phyloP scores from a whole-genome alignment of 495 filamentous ascomycete genomes.

The Endocarpon pusillum region DNA sequence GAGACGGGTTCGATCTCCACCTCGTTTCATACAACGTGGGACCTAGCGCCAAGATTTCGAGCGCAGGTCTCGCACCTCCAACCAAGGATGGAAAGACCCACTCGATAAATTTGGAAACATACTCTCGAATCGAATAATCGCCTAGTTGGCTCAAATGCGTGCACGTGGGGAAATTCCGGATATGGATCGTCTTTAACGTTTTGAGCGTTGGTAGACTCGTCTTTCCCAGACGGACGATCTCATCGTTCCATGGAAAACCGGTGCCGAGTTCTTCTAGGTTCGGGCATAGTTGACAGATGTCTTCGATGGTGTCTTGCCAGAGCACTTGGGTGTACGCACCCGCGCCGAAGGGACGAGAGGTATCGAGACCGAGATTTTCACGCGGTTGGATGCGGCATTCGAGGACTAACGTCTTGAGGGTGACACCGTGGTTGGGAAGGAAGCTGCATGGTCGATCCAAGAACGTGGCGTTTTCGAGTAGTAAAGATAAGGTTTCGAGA shows the following conservation, averaged over 20 bases:
- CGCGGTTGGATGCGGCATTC: constrained; percentile 1
- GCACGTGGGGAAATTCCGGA: constrained; percentile 1
- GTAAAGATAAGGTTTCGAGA: neutral
- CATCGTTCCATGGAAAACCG: neutral
- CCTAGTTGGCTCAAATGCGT: neutral
- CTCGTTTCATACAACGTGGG: neutral
- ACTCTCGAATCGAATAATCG: neutral
- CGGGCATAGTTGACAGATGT: neutral
- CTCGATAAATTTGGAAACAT: neutral
- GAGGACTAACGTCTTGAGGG: neutral
- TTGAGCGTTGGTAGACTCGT: neutral
- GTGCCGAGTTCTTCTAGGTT: constrained; percentile 1
- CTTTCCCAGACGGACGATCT: neutral
- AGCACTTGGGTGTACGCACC: neutral
- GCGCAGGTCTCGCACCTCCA: neutral
- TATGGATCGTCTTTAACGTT: neutral
- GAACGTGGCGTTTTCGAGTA: neutral
- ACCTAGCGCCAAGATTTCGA: neutral
- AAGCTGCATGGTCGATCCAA: neutral
- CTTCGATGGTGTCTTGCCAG: neutral
- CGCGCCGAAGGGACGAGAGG: neutral
- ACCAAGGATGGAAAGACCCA: neutral
- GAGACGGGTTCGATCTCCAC: neutral
- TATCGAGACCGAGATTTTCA: neutral
- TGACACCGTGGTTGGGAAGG: neutral